These are phyloP conservation scores for Paspalum notatum DNA, from an alignment of 176 grass and related monocot species.

Conservation along the genomic window DNA sequence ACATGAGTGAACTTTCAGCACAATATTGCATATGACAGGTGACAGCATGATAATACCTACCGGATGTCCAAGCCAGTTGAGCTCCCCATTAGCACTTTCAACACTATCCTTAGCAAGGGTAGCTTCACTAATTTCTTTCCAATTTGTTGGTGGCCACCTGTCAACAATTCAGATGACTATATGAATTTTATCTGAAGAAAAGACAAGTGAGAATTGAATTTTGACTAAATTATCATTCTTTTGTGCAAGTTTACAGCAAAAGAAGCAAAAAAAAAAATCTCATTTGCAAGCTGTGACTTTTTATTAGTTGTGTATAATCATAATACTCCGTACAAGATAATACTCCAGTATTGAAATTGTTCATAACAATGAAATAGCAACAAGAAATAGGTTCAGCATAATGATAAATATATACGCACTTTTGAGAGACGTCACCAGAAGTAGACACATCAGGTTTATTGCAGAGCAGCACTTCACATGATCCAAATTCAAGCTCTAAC, in stretches of 20 bases:
- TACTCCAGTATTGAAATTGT: background rate
- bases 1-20: background rate
- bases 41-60: slow-evolving; percentile 59
- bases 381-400: slow-evolving; percentile 9
- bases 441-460: slow-evolving; percentile 67
- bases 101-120: slow-evolving; percentile 65
- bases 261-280: background rate
- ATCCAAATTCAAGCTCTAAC: slow-evolving; percentile 62
- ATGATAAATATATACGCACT: slow-evolving; percentile 45
- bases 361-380: background rate
- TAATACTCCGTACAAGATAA: slow-evolving; percentile 15
- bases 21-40: background rate
- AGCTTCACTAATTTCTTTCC: slow-evolving; percentile 69
- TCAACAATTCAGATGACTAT: slow-evolving; percentile 43
- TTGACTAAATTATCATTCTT: slow-evolving; percentile 9
- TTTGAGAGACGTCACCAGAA: slow-evolving; percentile 61
- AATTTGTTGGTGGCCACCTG: slow-evolving; percentile 72
- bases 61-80: slow-evolving; percentile 61
- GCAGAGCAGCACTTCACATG: slow-evolving; percentile 62
- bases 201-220: background rate
- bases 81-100: slow-evolving; percentile 58
- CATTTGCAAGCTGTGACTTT: slow-evolving; percentile 28
- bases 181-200: slow-evolving; percentile 23
- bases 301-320: background rate
- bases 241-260: slow-evolving; percentile 6